A percentile compares a stretch with the other conserved stretches of the same genome.
Evolutionary conservation across 2,329 filamentous ascomycete species (phyloP).

Genomic region (Furcasterigmium furcatum): DNA sequence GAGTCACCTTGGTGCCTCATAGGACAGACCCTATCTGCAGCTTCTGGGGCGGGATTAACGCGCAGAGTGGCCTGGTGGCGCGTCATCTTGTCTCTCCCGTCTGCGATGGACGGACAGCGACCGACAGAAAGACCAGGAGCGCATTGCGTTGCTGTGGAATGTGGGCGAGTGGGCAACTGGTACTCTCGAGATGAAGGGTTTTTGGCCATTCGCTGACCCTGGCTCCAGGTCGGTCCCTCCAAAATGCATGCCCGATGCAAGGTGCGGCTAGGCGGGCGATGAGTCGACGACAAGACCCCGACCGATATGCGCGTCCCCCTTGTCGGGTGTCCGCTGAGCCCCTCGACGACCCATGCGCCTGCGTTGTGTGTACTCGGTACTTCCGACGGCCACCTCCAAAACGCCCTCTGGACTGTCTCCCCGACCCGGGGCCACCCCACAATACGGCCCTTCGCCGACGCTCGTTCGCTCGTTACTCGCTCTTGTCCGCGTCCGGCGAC

Average conservation of each 20-base stretch:
- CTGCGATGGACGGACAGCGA: conserved; percentile 13
- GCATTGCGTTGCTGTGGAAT: neutral
- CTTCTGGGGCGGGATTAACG: conserved; percentile 24
- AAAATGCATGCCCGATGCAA: no score
- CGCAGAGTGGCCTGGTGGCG: conserved; percentile 41
- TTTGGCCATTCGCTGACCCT: conserved; percentile 1
- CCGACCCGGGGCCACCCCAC: no score
- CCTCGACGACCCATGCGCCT: no score
- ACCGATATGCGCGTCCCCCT: no score
- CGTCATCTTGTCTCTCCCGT: conserved; percentile 8
- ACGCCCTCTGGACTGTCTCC: no score
- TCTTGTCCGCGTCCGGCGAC: neutral
- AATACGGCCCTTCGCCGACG: no score
- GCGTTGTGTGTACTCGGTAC: neutral
- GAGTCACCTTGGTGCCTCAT: conserved; percentile 16
- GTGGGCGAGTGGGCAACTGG: neutral
- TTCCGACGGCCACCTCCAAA: neutral
- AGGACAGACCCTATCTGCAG: conserved; percentile 26
- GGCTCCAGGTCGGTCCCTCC: no score
- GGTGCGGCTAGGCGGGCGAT: no score
- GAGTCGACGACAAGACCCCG: no score
- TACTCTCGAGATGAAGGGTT: no score
- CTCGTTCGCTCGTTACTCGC: neutral
- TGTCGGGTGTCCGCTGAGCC: no score
- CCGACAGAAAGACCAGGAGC: conserved; percentile 9